phyloP scores from a whole-genome alignment of 2,329 filamentous ascomycete genomes.

The Tolypocladium ophioglossoides region DNA sequence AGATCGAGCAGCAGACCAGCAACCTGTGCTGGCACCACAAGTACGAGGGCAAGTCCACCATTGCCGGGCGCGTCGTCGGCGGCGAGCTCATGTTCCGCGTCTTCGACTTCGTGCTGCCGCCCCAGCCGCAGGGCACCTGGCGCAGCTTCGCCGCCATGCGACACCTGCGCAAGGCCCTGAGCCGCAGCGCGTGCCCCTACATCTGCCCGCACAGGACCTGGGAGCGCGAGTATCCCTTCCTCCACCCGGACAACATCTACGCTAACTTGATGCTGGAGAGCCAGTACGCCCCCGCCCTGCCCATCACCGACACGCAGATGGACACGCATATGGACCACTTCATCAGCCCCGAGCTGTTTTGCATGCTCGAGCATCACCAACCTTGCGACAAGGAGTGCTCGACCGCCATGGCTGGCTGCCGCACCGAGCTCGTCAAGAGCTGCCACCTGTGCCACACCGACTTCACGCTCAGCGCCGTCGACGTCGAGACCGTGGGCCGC shows the following conservation, averaged over 20 bases:
- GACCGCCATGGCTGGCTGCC: too few species aligned
- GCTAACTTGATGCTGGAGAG: background rate
- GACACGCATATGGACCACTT: too few species aligned
- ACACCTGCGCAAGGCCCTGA: too few species aligned
- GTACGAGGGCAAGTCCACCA: background rate
- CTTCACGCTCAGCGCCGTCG: background rate
- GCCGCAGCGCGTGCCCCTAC: background rate
- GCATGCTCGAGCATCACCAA: background rate
- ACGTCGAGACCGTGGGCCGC: background rate
- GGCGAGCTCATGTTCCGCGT: background rate
- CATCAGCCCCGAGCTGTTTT: background rate
- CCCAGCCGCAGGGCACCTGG: background rate
- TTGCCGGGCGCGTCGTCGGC: background rate
- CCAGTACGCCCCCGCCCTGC: too few species aligned
- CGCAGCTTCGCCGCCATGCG: too few species aligned
- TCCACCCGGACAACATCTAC: background rate
- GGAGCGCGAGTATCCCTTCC: background rate
- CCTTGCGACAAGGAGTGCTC: background rate
- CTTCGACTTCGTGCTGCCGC: background rate
- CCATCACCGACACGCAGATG: background rate
- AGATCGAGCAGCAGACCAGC: background rate
- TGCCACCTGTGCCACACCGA: background rate
- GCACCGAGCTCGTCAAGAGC: background rate
- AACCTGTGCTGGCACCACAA: too few species aligned
- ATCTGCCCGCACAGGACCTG: background rate